Conservation (phyloP, 768 basidiomycete genomes). For the Thelephora ganbajun region DNA sequence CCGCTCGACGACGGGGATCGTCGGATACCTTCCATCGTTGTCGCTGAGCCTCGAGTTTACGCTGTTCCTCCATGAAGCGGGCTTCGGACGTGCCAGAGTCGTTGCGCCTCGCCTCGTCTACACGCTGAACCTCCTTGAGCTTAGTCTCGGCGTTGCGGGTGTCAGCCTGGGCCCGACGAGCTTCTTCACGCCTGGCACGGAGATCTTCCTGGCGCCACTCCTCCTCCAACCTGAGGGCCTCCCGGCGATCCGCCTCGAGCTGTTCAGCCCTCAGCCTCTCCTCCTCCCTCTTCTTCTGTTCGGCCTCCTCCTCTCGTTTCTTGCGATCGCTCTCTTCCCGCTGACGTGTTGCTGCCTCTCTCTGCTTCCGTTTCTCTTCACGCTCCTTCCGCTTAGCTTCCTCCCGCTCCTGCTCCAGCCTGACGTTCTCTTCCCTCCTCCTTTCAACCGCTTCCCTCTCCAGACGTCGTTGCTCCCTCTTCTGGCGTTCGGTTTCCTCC, state of each 20-base stretch:
- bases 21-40: conserved; percentile 5
- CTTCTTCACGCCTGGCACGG: conserved; percentile 7
- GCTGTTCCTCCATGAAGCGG: conserved; percentile 21
- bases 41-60: conserved; percentile 6
- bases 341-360: conserved; percentile 2
- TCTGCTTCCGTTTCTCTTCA: conserved; percentile 5
- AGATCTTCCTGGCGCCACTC: conserved; percentile 17
- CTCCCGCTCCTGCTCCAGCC: conserved; percentile 5
- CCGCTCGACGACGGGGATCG: conserved; percentile 4
- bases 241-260: conserved; percentile 9
- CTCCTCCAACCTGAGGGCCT: conserved; percentile 8
- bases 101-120: conserved; percentile 16
- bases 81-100: conserved; percentile 16
- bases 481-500: background rate
- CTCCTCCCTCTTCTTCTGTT: conserved; percentile 7
- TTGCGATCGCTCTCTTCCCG: conserved; percentile 4
- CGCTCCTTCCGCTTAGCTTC: conserved; percentile 2
- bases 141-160: conserved; percentile 7
- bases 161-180: conserved; percentile 11
- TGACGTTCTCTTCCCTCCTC: conserved; percentile 7
- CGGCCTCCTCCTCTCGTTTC: conserved; percentile 2
- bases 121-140: conserved; percentile 18
- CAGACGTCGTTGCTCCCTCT: conserved; percentile 6
- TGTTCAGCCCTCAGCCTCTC: conserved; percentile 15
- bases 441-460: conserved; percentile 9